Evolutionary conservation across 306 rosid genomes (phyloP), one percentile per base, ranked within the genome.

Genomic region (Oemleria cerasiformis): DNA sequence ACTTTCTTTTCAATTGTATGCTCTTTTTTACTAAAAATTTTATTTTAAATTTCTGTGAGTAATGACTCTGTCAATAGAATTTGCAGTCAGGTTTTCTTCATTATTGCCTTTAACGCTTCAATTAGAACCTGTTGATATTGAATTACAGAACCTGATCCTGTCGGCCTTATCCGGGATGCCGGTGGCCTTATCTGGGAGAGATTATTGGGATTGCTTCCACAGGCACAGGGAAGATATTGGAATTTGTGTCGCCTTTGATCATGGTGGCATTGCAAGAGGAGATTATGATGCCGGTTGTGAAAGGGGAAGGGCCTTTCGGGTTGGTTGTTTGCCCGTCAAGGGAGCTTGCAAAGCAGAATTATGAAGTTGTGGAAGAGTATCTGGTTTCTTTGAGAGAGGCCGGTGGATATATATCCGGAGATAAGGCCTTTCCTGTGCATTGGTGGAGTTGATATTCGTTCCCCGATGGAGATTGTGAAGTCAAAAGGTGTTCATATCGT

Each of bases 171-270:
- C 36, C 3, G 3, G 36, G 36, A 30, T n/a, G n/a, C 98, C 97
- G 7, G 98, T 94, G 73, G 79, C 87, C 70, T 84, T 91, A 51
- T 77, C 98, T 0, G 98, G 98, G 15, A 71, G 98, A 70, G 96
- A 91, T 91, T 97, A 94, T 94, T 77, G 98, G 98, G 58, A 94
- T 94, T 56, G 98, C 97, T 2, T 94, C 91, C 70, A 94, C 97
- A 0, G 98, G 98, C 0, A 89, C 96, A 0, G 98, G 98, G 14
- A 94, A 94, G 85, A 94, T 96, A 11, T 71, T 91, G 53, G 97
- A 89, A 12, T 94, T 94, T 84, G 97, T 89, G 78, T 83, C 91
- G 77, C 98, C 98, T 2, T 84, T 94, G 89, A 91, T 94, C 53
- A 94, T 94, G 96, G 36, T 94, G 36, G 96, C 97, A 21, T 58